These are phyloP conservation scores for Cystobasidium slooffiae DNA, from an alignment of 1,284 basidiomycete species.

Conservation along the genomic window DNA sequence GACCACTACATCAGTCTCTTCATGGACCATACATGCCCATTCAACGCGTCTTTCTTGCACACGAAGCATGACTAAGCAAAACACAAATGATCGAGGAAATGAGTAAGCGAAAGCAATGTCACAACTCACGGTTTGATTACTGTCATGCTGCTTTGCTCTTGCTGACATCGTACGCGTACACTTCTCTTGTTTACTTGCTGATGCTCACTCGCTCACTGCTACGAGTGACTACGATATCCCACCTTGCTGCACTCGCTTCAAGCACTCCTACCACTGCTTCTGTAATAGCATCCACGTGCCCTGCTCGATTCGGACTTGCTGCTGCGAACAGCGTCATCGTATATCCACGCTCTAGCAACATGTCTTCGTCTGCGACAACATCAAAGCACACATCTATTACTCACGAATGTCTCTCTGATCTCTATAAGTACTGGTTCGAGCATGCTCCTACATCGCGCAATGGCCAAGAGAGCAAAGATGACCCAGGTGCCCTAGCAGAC, in stretches of 20 bases:
- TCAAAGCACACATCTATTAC: conserved; percentile 19
- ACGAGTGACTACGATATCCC: not conserved
- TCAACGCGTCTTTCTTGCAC: too few species aligned
- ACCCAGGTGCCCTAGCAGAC: not conserved
- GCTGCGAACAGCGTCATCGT: not conserved
- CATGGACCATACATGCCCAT: too few species aligned
- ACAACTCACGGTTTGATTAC: too few species aligned
- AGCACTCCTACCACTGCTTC: not conserved
- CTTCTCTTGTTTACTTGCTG: too few species aligned
- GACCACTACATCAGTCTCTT: too few species aligned
- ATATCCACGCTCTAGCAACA: not conserved
- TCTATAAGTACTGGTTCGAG: conserved; percentile 37
- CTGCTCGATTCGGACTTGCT: not conserved
- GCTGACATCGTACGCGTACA: not conserved
- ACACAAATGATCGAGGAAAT: not conserved
- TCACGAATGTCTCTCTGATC: conserved; percentile 13
- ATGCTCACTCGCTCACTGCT: conserved; percentile 16
- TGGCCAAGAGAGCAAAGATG: not conserved
- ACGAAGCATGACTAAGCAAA: not conserved
- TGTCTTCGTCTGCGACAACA: conserved; percentile 1
- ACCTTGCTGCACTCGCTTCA: not conserved
- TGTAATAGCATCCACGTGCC: not conserved
- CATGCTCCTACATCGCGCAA: not conserved
- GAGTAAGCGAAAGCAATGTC: not conserved
- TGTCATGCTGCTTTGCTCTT: too few species aligned